Conservation (phyloP, 176 grass and related monocot species). For the maize (Zea mays) region Zm-B73-REFERENCE-NAM-5.0 NC_050099.1:196174001-196174500, state of each 20-base stretch:
- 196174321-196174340: slow-evolving; percentile 37
- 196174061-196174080: no score
- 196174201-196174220: slow-evolving; percentile 13
- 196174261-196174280: no score
- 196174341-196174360: slow-evolving; percentile 66
- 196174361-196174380: slow-evolving; percentile 52
- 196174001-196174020: no score
- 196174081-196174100: no score
- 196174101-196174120: no score
- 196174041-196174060: no score
- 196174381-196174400: slow-evolving; percentile 25
- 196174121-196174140: neutral
- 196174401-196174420: slow-evolving; percentile 6
- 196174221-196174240: slow-evolving; percentile 52
- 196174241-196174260: slow-evolving; percentile 53
- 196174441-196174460: neutral
- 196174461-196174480: slow-evolving; percentile 22
- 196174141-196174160: slow-evolving; percentile 6
- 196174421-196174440: neutral
- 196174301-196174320: slow-evolving; percentile 56
- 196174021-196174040: no score
- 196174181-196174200: neutral
- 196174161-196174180: neutral
- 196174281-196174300: slow-evolving; percentile 92
- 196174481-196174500: slow-evolving; percentile 9